Evolutionary conservation across 2,329 filamentous ascomycete species (phyloP), one percentile per base, ranked within the genome.

Genomic region (Mycogone perniciosa): DNA sequence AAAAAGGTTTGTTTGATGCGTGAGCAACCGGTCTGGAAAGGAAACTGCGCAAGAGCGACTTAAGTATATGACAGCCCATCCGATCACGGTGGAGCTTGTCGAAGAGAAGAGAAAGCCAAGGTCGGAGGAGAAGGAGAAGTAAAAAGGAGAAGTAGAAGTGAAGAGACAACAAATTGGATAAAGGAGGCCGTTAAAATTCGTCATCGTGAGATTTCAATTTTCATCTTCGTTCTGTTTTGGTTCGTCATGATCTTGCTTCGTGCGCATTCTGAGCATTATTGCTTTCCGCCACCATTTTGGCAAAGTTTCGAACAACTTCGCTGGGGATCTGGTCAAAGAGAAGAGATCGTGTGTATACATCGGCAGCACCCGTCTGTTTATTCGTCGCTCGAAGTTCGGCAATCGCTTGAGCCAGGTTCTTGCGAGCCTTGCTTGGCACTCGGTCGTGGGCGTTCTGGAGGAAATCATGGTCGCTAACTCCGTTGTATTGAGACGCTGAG

Each of bases 251-350:
- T 60, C 65, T 68, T 55, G 68, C 59, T 59, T 73, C 69, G 62
- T 71, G 68, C 59, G 70, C 68, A 57, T 67, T 65, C 61, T 71
- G 67, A 52, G 68, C 66, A 58, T 70, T 73, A 69, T 77, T 85
- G 70, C 80, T 85, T 64, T 93, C 87, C 57, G 86, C 82, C 60
- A 96, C 87, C 80, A 95, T 90, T 70, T 89, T 88, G 62, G 88
- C 88, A 74, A 97, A 97, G 67, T 92, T 89, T 60, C 85, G 83
- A 48, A 99, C 89, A 44, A 97, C 90, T 57, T 97, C 90, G 60
- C 83, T 80, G 10, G 93, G 91, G 60, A 97, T 91, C 69, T 91
- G 88, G 64, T 96, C 90, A 89, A 89, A 96, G 52, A 97, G 82
- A 55, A 97, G 78, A 56, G 89, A 95, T 52, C 92, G 82, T 33